A percentile compares a stretch with the other conserved stretches of the same genome.
These are phyloP conservation scores for Madurella fahalii DNA, from an alignment of 2,329 filamentous ascomycete genomes.

Conservation along the genomic window DNA sequence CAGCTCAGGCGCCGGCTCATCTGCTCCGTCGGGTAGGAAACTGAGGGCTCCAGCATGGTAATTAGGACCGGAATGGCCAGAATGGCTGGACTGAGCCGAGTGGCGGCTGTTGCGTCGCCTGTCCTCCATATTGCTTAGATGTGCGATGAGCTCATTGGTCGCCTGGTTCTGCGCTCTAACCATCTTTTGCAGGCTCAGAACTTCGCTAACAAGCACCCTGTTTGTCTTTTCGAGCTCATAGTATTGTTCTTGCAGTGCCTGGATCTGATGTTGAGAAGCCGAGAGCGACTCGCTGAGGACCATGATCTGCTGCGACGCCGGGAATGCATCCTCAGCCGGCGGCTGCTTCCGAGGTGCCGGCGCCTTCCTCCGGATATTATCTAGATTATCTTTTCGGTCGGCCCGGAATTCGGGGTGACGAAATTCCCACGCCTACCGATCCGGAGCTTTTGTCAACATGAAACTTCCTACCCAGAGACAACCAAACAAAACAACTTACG, in stretches of 20 bases:
- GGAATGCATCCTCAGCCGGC: conserved; percentile 64
- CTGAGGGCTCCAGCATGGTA: conserved; percentile 40
- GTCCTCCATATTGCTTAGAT: conserved; percentile 48
- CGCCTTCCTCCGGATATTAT: conserved; percentile 94
- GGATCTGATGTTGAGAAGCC: conserved; percentile 88
- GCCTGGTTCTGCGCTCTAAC: conserved; percentile 55
- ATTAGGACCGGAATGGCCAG: conserved; percentile 36
- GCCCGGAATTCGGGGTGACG: conserved; percentile 95
- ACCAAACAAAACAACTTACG: conserved; percentile 43
- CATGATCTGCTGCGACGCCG: conserved; percentile 82
- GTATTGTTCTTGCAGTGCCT: conserved; percentile 79
- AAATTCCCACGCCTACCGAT: conserved; percentile 79
- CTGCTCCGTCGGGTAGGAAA: conserved; percentile 43
- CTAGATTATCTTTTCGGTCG: conserved; percentile 92
- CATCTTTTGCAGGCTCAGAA: conserved; percentile 57
- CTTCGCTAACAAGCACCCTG: conserved; percentile 58
- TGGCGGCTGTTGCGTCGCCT: conserved; percentile 41
- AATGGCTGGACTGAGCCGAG: conserved; percentile 34
- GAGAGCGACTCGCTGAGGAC: conserved; percentile 83
- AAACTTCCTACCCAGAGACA: background rate
- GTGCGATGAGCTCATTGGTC: conserved; percentile 54
- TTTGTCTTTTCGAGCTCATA: conserved; percentile 68
- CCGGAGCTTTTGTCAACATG: conserved; percentile 29
- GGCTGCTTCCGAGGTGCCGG: conserved; percentile 79
- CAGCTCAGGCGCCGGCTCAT: conserved; percentile 48